Evolutionary conservation across 2,329 filamentous ascomycete species (phyloP).

Genomic region (Botryotinia globosa): DNA sequence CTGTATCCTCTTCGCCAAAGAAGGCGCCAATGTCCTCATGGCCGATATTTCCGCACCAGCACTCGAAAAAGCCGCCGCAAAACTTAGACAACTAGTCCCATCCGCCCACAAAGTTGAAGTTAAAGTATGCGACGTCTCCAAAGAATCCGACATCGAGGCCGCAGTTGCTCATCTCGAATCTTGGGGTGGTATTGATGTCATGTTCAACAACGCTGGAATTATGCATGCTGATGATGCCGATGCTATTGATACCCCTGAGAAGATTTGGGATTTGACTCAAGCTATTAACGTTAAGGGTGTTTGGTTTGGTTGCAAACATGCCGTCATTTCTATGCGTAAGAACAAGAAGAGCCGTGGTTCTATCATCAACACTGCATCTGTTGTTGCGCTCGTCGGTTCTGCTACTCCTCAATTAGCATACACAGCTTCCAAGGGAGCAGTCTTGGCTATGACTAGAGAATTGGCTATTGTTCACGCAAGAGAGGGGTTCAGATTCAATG

Average conservation of each 20-base stretch:
- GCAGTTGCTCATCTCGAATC: conserved; percentile 60
- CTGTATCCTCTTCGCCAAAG: conserved; percentile 66
- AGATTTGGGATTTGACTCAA: conserved; percentile 74
- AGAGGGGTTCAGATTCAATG: conserved; percentile 73
- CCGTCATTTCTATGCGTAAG: conserved; percentile 63
- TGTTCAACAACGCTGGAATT: conserved; percentile 80
- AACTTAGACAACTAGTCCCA: conserved; percentile 58
- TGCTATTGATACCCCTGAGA: conserved; percentile 66
- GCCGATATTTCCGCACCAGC: conserved; percentile 65
- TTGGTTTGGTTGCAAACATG: conserved; percentile 74
- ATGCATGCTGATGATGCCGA: conserved; percentile 67
- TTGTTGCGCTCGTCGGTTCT: conserved; percentile 69
- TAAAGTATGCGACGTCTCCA: conserved; percentile 61
- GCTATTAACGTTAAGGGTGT: conserved; percentile 78
- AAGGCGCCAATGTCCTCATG: conserved; percentile 69
- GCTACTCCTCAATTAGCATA: conserved; percentile 73
- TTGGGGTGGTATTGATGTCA: conserved; percentile 70
- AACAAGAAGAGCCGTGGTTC: conserved; percentile 65
- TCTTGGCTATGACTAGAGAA: conserved; percentile 70
- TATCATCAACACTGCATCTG: conserved; percentile 72
- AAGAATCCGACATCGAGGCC: conserved; percentile 61
- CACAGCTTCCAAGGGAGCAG: conserved; percentile 73
- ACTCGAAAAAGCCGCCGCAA: conserved; percentile 59
- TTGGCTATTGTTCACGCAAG: conserved; percentile 71
- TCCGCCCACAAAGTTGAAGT: conserved; percentile 50